These are phyloP conservation scores for Candida orba DNA, from an alignment of 805 yeast genomes.

Conservation along the genomic window DNA sequence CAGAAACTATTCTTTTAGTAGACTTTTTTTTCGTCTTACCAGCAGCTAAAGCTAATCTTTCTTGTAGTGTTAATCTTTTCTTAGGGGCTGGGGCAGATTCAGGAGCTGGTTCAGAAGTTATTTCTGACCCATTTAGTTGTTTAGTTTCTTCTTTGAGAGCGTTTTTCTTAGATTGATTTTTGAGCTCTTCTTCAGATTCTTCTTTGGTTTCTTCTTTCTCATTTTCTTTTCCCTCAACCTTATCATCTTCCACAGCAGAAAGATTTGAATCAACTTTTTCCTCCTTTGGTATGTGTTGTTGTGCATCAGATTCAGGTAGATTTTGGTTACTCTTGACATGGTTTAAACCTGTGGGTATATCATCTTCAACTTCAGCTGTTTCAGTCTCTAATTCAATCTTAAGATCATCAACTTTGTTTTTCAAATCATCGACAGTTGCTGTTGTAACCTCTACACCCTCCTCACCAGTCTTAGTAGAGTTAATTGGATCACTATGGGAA, in stretches of 20 bases:
- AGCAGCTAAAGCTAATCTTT: constrained; percentile 79
- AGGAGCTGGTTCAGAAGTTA: background rate
- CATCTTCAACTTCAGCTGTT: no score
- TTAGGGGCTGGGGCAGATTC: constrained; percentile 25
- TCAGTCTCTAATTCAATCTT: no score
- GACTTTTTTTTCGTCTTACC: constrained; percentile 23
- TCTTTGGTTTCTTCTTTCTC: background rate
- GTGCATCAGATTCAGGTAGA: no score
- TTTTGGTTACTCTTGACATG: no score
- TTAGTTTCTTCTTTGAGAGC: background rate
- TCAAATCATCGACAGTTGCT: no score
- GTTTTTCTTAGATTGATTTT: no score
- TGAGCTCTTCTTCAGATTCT: background rate
- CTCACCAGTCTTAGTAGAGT: no score
- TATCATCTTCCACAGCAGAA: background rate
- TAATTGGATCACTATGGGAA: no score
- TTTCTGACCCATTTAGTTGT: background rate
- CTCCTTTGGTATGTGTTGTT: background rate
- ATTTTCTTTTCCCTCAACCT: background rate
- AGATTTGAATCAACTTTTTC: background rate
- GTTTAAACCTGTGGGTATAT: no score
- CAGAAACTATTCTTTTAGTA: constrained; percentile 6
- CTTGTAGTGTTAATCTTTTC: constrained; percentile 73
- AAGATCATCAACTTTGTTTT: no score
- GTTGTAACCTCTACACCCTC: no score